phyloP scores from a whole-genome alignment of 2,329 filamentous ascomycete species.

The Helicocarpus griseus region DNA sequence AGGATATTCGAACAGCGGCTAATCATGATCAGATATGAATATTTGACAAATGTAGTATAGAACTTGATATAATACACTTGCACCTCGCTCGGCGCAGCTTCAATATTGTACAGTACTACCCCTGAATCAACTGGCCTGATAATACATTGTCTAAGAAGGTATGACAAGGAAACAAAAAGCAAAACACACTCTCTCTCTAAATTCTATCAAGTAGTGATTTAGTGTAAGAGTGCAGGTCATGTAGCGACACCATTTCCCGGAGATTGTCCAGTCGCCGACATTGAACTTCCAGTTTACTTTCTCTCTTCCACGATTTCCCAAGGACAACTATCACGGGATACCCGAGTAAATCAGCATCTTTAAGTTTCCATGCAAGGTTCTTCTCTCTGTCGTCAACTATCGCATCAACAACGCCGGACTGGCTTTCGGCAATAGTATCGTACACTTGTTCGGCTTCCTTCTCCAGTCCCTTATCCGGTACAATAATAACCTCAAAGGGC shows the following conservation, averaged over 20 bases:
- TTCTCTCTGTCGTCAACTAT: constrained; percentile 65
- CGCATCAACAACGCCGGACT: constrained; percentile 43
- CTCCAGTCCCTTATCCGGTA: constrained; percentile 43
- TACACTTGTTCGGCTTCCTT: constrained; percentile 51
- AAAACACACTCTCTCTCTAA: constrained; percentile 26
- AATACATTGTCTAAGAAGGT: not conserved
- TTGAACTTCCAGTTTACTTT: constrained; percentile 62
- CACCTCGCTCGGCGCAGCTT: not conserved
- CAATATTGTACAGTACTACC: not conserved
- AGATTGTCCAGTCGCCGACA: constrained; percentile 55
- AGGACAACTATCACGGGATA: constrained; percentile 77
- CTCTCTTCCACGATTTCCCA: constrained; percentile 57
- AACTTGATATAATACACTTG: not conserved
- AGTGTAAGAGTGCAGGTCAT: constrained; percentile 41
- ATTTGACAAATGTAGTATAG: not conserved
- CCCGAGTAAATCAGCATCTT: constrained; percentile 80
- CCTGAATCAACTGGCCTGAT: not conserved
- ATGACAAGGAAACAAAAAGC: not conserved
- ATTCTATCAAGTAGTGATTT: constrained; percentile 41
- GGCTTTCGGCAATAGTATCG: constrained; percentile 42
- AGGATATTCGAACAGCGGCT: too few species aligned
- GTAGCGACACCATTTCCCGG: constrained; percentile 49
- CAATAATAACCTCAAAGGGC: constrained; percentile 66
- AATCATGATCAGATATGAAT: too few species aligned
- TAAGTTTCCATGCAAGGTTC: constrained; percentile 72